A percentile compares a stretch with the other conserved stretches of the same genome.
These are phyloP conservation scores for Leptomonas pyrrhocoris DNA, from an alignment of 208 protist genomes.

Conservation along the genomic window DNA sequence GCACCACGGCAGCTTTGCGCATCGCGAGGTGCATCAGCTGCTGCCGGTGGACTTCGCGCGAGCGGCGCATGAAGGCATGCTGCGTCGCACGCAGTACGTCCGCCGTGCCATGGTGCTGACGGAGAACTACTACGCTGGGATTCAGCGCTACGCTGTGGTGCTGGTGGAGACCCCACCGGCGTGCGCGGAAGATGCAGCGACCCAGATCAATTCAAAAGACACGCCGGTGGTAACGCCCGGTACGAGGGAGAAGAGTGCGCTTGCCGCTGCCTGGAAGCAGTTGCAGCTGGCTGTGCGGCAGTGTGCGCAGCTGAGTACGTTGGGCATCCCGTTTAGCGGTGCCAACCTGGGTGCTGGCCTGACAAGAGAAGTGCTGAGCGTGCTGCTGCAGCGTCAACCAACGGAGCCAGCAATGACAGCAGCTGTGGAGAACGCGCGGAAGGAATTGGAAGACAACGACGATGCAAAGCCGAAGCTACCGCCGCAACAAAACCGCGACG, in stretches of 20 bases:
- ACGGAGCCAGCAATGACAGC: conserved; percentile 10
- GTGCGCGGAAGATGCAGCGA: background rate
- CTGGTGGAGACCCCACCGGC: conserved; percentile 26
- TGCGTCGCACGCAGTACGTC: conserved; percentile 52
- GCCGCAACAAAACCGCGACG: too few relatives aligned
- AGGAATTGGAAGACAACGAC: background rate
- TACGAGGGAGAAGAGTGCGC: background rate
- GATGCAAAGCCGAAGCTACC: too few relatives aligned
- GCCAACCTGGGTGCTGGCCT: conserved; percentile 95
- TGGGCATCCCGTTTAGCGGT: conserved; percentile 94
- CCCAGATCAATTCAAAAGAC: background rate
- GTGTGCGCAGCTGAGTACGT: conserved; percentile 59
- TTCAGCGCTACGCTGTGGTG: conserved; percentile 93
- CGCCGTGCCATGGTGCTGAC: conserved; percentile 95
- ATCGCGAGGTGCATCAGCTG: conserved; percentile 97
- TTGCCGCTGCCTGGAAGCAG: conserved; percentile 16
- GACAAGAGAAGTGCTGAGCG: background rate
- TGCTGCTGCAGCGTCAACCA: conserved; percentile 57
- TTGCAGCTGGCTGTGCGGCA: conserved; percentile 23
- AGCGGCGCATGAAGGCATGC: conserved; percentile 72
- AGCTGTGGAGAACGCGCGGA: conserved; percentile 1
- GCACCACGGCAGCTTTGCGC: conserved; percentile 65
- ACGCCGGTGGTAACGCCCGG: too few relatives aligned
- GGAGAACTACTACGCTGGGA: conserved; percentile 96
- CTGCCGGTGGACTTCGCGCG: conserved; percentile 90